Evolutionary conservation across 768 basidiomycete species (phyloP).

Genomic region (Mycena rosella): DNA sequence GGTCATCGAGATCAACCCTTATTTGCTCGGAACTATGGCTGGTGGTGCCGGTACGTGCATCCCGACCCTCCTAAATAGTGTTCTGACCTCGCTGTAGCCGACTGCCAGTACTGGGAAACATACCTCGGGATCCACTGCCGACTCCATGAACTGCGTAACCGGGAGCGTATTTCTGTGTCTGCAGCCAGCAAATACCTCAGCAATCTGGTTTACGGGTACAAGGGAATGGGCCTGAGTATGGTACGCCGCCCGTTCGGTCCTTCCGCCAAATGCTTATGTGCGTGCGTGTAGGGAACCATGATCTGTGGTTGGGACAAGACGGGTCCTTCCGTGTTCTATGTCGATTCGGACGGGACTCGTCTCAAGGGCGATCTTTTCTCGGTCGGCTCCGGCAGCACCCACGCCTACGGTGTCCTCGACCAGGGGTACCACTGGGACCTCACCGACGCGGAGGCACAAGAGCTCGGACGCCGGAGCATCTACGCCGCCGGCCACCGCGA

Average conservation of each 20-base stretch:
- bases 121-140: conserved; percentile 99
- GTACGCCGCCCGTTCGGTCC: conserved; percentile 57
- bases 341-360: conserved; percentile 96
- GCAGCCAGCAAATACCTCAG: conserved; percentile 98
- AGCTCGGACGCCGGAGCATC: conserved; percentile 93
- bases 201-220: conserved; percentile 98
- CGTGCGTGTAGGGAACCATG: conserved; percentile 87
- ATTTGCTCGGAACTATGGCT: conserved; percentile 99
- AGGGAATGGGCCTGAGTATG: conserved; percentile 99
- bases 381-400: conserved; percentile 97
- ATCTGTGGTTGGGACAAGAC: conserved; percentile 99
- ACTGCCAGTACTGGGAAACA: conserved; percentile 98
- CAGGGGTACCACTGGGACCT: conserved; percentile 96
- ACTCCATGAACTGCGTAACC: conserved; percentile 95
- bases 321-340: conserved; percentile 97
- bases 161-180: conserved; percentile 98
- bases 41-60: conserved; percentile 89
- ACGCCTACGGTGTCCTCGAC: conserved; percentile 98
- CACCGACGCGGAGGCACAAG: conserved; percentile 92
- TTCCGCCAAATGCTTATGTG: conserved; percentile 12
- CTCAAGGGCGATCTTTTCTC: conserved; percentile 98
- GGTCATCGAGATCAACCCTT: conserved; percentile 99
- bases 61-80: not conserved
- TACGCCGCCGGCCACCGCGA: conserved; percentile 98
- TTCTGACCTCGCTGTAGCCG: conserved; percentile 62